Base-by-base conservation (phyloP, 2,329 filamentous ascomycete genomes). In the Leptosphaerulina australis region DNA sequence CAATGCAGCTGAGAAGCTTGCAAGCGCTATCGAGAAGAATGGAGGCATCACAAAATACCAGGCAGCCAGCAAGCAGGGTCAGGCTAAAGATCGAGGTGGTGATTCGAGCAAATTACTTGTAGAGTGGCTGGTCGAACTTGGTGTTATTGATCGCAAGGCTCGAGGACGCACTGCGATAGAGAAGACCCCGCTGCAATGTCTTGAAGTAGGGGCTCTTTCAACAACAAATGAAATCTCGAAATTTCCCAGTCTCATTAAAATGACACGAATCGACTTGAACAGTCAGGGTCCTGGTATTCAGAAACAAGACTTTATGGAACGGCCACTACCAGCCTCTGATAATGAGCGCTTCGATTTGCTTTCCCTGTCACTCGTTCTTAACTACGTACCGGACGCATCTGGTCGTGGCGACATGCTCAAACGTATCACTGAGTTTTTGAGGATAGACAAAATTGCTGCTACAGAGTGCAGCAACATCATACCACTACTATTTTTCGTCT, bases 231-330 rank as follows among this genome's bases (percentile, higher is more conserved):
- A 88, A 11, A 96, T 91, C 72, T 93, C 91, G 0, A 83, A 79
- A 53, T 88, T 63, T 31, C 59, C 87, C 54, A 79, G 79, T 5
- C 69, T 82, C 33, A 88, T 97, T 62, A 79, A 88, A 26, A 84
- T 96, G 63, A 83, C 86, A 54, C 84, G 91, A 57, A 97, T 99
- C 69, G 94, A 99, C 68, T 77, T 99, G 47, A 89, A 95, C 73
- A 94, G 91, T 52, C 91, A 96, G 67, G 87, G 86, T 36, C 79
- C 87, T 1, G 86, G 85, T 0, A 99, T 99, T 59, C 69, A 86
- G 49, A 85, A 95, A 71, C 91, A 97, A 69, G 91, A 99, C 71
- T 97, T 99, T 67, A 96, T 99, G 92, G 77, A 90, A 60, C 82
- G 91, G 20, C 89, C 91, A 0, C 72, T 93, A 3, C 93, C 93